These are phyloP conservation scores for Arachnomyces sp. DNA, from an alignment of 2,329 filamentous ascomycete genomes.

Conservation along the genomic window DNA sequence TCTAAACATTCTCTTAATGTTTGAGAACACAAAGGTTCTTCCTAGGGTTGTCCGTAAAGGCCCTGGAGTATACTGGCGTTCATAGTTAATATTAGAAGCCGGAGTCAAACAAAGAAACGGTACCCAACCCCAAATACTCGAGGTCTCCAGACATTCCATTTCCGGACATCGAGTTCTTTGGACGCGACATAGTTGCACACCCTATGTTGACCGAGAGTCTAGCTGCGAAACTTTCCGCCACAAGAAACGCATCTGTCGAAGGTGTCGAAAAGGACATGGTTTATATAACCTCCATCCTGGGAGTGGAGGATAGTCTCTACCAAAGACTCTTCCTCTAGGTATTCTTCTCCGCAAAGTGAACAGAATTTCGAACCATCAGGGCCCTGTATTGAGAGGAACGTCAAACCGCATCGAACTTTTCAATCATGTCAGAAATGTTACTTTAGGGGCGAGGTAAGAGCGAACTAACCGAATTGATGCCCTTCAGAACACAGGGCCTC, in stretches of 20 bases:
- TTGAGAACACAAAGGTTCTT: too few species aligned
- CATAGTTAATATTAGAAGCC: too few species aligned
- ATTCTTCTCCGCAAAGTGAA: constrained; percentile 43
- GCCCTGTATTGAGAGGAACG: constrained; percentile 48
- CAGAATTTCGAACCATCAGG: constrained; percentile 48
- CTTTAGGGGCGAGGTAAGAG: not conserved
- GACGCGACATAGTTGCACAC: too few species aligned
- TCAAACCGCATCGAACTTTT: constrained; percentile 46
- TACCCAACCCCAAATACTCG: not conserved
- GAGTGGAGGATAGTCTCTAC: constrained; percentile 7
- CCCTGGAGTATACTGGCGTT: too few species aligned
- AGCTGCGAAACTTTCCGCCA: constrained; percentile 9
- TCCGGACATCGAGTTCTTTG: not conserved
- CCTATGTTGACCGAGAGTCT: too few species aligned
- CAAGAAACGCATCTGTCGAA: constrained; percentile 15
- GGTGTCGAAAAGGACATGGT: constrained; percentile 3
- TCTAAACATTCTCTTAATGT: too few species aligned
- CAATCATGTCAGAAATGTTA: constrained; percentile 6
- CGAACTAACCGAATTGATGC: constrained; percentile 42
- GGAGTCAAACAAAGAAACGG: not conserved
- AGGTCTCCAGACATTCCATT: not conserved
- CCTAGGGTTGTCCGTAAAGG: too few species aligned
- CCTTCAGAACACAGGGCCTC: constrained; percentile 43
- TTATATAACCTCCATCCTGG: constrained; percentile 1
- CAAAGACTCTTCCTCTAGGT: constrained; percentile 36